Evolutionary conservation across 2,329 filamentous ascomycete genomes (phyloP), one percentile per base, ranked within the genome.

Genomic region (Aureobasidium sp.): DNA sequence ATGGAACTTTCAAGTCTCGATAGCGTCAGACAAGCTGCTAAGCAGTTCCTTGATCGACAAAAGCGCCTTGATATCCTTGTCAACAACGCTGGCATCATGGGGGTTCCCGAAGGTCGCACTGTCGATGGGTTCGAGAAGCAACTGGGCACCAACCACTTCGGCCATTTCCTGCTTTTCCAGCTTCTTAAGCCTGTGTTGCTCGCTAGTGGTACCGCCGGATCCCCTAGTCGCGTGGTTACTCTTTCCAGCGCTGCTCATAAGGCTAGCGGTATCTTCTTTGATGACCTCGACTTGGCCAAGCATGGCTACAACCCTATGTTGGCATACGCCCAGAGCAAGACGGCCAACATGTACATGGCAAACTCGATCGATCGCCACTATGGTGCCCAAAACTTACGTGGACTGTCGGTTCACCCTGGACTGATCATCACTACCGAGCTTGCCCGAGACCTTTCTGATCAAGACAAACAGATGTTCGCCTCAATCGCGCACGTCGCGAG

Each of bases 111-210:
- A 57, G 15, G 66, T 67, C 63, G 68, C 54, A 81, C 77, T 4
- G 64, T 65, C 15, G 79, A 82, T 60, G 79, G 78, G 19, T 78
- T 77, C 64, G 81, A 85, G 66, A 66, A 67, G 0, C 81, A 84
- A 63, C 78, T 84, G 64, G 80, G 74, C 27, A 78, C 75, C 5
- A 84, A 84, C 68, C 77, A 84, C 66, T 69, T 85, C 0, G 75
- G 72, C 12, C 80, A 82, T 63, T 84, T 83, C 70, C 73, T 83
- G 0, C 73, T 84, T 22, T 79, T 81, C 63, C 72, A 80, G 19
- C 74, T 82, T 0, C 71, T 85, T n/a, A 77, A 77, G 29, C 70
- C 74, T 0, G 69, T 73, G 0, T 70, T 84, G 8, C 68, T 82
- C 0, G 64, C 71, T 0, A 73, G 73, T 8, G 67, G 72, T 1